These are phyloP conservation scores for Epichloe uncinata DNA, from an alignment of 2,329 filamentous ascomycete species.

Conservation along the genomic window DNA sequence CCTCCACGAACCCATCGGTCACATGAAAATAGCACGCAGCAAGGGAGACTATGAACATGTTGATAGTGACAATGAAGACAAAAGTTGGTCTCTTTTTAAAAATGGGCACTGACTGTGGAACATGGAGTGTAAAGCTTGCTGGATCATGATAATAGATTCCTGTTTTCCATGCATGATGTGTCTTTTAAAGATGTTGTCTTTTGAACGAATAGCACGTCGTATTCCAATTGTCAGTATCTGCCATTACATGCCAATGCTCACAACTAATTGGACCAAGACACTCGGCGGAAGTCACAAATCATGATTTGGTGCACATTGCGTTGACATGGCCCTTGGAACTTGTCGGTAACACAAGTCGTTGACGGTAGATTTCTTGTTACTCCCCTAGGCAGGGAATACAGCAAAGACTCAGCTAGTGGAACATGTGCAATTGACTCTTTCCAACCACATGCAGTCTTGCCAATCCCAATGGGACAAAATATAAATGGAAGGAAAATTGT, in stretches of 20 bases:
- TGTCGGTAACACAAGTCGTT: too few species aligned
- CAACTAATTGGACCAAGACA: too few species aligned
- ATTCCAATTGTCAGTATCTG: too few species aligned
- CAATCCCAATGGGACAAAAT: too few species aligned
- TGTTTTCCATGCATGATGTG: neutral
- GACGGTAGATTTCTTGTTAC: neutral
- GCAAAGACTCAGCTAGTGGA: neutral
- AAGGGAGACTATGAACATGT: neutral
- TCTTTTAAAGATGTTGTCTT: neutral
- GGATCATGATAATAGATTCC: constrained; percentile 3
- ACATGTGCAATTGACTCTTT: too few species aligned
- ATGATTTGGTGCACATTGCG: too few species aligned
- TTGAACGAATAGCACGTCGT: neutral
- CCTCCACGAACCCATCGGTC: neutral
- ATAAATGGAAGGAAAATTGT: too few species aligned
- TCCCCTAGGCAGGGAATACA: neutral
- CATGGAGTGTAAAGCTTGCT: constrained; percentile 1
- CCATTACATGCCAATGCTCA: too few species aligned
- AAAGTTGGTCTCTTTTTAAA: neutral
- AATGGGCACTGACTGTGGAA: neutral
- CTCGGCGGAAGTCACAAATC: too few species aligned
- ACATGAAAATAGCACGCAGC: neutral
- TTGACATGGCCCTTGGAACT: too few species aligned
- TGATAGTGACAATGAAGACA: constrained; percentile 1
- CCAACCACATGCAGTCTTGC: too few species aligned